Conservation (phyloP, 2,329 filamentous ascomycete species). For the Beauveria brongniartii region DNA sequence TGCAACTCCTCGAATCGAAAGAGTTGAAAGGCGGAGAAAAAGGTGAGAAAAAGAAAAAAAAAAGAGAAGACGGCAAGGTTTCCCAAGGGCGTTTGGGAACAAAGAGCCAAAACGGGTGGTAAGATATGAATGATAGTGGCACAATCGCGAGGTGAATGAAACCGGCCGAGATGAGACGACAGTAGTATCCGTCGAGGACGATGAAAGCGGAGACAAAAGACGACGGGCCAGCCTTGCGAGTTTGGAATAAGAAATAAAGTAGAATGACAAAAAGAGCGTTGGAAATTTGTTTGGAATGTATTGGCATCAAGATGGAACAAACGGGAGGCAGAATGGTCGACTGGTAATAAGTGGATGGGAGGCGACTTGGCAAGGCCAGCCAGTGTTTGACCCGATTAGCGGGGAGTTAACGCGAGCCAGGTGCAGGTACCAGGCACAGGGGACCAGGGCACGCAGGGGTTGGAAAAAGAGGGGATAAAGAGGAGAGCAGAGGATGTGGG, state of each 20-base stretch:
- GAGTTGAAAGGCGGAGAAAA: not conserved
- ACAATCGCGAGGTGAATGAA: not conserved
- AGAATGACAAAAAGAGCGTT: not conserved
- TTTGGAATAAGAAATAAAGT: not conserved
- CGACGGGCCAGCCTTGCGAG: not conserved
- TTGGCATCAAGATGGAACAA: constrained; percentile 1
- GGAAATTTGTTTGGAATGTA: constrained; percentile 5
- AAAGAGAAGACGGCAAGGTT: not conserved
- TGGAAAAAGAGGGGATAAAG: too few relatives aligned
- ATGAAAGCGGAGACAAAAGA: not conserved
- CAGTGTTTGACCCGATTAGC: too few relatives aligned
- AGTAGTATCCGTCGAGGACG: not conserved
- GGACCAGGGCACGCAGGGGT: too few relatives aligned
- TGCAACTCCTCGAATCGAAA: not conserved
- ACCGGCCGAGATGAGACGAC: not conserved
- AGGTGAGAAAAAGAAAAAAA: not conserved
- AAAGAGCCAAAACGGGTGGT: not conserved
- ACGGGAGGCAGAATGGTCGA: not conserved
- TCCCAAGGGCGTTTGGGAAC: not conserved
- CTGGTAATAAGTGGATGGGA: not conserved
- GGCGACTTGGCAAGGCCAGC: too few relatives aligned
- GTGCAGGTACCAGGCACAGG: too few relatives aligned
- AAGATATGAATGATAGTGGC: not conserved
- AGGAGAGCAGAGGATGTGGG: not conserved
- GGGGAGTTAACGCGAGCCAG: too few relatives aligned